Evolutionary conservation across 1,284 basidiomycete species (phyloP), one percentile per base, ranked within the genome.

Genomic region (Ceraceosorus guamensis): DNA sequence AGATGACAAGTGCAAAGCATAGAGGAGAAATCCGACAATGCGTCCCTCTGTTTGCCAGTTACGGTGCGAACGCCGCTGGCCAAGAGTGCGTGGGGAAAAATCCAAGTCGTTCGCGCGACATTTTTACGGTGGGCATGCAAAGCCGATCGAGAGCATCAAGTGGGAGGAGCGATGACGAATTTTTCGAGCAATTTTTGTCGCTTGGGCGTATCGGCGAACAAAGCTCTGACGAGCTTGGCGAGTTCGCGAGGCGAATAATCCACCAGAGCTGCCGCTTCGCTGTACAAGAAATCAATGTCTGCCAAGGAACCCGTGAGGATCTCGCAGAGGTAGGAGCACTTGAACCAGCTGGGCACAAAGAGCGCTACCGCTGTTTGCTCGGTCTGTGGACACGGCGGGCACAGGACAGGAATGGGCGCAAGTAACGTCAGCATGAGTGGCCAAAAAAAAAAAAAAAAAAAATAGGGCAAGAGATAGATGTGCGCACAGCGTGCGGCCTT

Each of bases 191-290:
- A 54, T 46, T 61, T 65, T 48, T 48, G 48, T 30, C 72, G 56
- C 31, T 71, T 65, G 11, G 57, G 53, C 34, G 72, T 73, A 47
- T 75, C 72, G 7, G 91, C 86, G 76, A 98, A 98, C 48, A 98
- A 80, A 0, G 91, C 91, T 48, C 83, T 82, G 43, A 97, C 83
- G 35, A 98, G 81, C 59, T 82, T 82, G 34, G 85, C 84, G 2
- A 98, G 81, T 78, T 97, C 92, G 34, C 87, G 83, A 2, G 86
- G 81, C 55, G 86, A 83, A 75, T 93, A 98, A 77, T 98, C 93
- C 35, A 93, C 84, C 61, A 98, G 79, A 3, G 89, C 87, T 2
- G 91, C 89, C 63, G 88, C 86, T 65, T 93, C 89, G 72, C 92
- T 70, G 4, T 65, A 90, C 13, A 98, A 82, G 76, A 92, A 95